Evolutionary conservation across 306 rosid species (phyloP).

Genomic region (Quercus dentata): DNA sequence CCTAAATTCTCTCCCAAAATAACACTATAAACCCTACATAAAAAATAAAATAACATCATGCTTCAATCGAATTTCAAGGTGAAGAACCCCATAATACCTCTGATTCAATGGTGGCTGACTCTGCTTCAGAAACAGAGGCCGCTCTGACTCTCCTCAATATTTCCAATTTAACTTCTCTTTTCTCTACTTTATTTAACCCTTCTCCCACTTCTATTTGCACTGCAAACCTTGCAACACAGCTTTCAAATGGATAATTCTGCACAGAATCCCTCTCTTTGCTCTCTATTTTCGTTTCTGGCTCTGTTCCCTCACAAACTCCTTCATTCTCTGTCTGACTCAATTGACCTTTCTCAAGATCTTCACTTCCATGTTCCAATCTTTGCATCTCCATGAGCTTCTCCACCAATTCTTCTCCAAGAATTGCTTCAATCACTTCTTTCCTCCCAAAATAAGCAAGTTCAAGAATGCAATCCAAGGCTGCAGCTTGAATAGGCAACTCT

Average conservation of each 20-base stretch:
- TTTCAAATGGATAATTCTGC: conserved; percentile 24
- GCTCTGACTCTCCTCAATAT: conserved; percentile 47
- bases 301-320: not conserved
- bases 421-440: conserved; percentile 50
- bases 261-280: not conserved
- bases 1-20: no score
- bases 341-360: not conserved
- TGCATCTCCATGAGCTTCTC: conserved; percentile 53
- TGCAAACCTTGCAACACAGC: conserved; percentile 56
- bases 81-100: conserved; percentile 72
- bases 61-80: conserved; percentile 18
- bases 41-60: not conserved
- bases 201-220: conserved; percentile 58
- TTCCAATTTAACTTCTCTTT: conserved; percentile 41
- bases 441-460: conserved; percentile 54
- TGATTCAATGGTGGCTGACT: conserved; percentile 42
- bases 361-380: conserved; percentile 18
- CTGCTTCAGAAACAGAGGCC: conserved; percentile 51
- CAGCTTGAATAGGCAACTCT: conserved; percentile 24
- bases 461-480: conserved; percentile 45
- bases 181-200: conserved; percentile 51
- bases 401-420: conserved; percentile 41
- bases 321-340: no score
- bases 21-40: no score
- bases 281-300: not conserved